Base-by-base conservation (phyloP, 78 protist species). In the Speleostelium caveatum region DNA sequence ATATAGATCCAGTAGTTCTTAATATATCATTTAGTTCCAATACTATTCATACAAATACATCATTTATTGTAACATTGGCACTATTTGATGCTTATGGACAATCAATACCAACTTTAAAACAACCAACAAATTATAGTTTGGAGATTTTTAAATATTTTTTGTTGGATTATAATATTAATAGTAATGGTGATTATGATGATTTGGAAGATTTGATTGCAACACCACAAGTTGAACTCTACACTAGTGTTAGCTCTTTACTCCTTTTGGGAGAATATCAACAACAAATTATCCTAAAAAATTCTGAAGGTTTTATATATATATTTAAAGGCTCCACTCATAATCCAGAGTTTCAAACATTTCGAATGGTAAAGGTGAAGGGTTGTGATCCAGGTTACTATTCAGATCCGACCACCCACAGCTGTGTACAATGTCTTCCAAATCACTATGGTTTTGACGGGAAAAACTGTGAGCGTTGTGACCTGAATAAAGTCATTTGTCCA, bases 391-490 rank as follows among this genome's bases (percentile, higher is more conserved):
- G 89, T 22, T 68, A 68, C 69, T 16, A 53, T 10, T 33, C 75
- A 33, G 35, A 38, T 17, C 30, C 49, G 19, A 59, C 19, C n/a
- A 49, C 26, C 5, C 16, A 32, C 2, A 22, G 66, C 8, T 83
- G 91, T 33, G 42, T 35, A 22, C 73, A 41, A 35, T 83, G 91
- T 45, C 69, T 32, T 8, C 33, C 67, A 26, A 62, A 62, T 12
- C 16, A 32, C 0, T 83, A 69, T 83, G 91, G 91, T 16, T 69
- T 45, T 33, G 79, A 83, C 45, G 91, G 91, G 12, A 4, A 28
- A 2, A 28, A 28, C 1, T 83, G 91, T 42, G 10, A n/a, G 10
- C 42, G 55, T 10, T 83, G 91, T 33, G 38, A 41, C 39, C 32
- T 17, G 2, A 12, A 19, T 3, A 4, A 83, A 30, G 72, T 73